These are phyloP conservation scores for Arthrobotrys sphaeroides DNA, from an alignment of 2,329 filamentous ascomycete genomes.

Conservation along the genomic window DNA sequence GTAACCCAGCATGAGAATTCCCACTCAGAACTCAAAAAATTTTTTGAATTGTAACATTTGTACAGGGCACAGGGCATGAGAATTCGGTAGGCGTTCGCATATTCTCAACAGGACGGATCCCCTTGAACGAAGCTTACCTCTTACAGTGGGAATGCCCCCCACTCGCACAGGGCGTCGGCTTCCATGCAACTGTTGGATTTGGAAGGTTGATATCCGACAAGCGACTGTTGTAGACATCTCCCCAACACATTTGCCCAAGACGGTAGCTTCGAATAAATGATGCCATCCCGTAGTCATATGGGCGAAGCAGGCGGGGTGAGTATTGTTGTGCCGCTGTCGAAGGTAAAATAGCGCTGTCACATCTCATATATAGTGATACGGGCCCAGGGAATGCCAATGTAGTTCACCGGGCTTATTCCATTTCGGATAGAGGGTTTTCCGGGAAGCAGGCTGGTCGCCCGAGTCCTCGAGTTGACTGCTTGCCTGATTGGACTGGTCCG, in stretches of 20 bases:
- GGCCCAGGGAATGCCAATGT: conserved; percentile 5
- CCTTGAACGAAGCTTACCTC: neutral
- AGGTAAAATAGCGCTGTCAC: neutral
- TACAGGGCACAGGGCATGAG: conserved; percentile 5
- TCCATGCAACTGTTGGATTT: conserved; percentile 28
- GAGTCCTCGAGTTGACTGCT: neutral
- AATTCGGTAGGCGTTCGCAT: conserved; percentile 5
- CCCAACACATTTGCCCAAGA: conserved; percentile 50
- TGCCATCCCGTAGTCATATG: conserved; percentile 11
- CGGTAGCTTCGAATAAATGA: conserved; percentile 41
- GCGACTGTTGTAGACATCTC: conserved; percentile 21
- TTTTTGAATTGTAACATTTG: neutral
- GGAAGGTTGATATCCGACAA: conserved; percentile 50
- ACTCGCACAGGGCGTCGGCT: conserved; percentile 4
- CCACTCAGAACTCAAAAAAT: neutral
- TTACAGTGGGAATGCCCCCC: conserved; percentile 6
- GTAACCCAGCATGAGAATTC: neutral
- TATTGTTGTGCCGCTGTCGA: neutral
- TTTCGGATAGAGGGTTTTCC: neutral
- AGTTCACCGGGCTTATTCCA: neutral
- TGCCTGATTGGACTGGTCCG: conserved; percentile 10
- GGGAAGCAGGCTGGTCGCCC: neutral
- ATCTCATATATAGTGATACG: neutral
- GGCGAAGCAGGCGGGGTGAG: neutral
- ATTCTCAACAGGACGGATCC: neutral